Conservation (phyloP, 108 stramenopile species). For the Chaetoceros tenuissimus region DNA sequence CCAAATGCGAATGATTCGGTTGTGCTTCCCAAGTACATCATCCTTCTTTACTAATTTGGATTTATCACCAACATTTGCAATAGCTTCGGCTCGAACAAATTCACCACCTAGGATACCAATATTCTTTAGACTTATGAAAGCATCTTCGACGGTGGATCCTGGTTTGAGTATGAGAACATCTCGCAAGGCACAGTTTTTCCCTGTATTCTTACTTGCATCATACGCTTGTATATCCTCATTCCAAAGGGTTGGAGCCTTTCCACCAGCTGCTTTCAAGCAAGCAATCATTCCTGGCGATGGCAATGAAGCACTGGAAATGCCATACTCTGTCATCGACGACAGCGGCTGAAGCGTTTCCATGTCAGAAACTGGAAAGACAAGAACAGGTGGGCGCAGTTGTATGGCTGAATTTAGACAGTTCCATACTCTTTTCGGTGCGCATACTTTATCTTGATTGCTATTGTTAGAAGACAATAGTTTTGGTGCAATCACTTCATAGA, state of each 20-base stretch:
- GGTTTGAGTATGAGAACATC: constrained; percentile 77
- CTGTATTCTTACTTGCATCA: not conserved
- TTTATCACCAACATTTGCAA: constrained; percentile 48
- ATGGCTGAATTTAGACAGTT: constrained; percentile 63
- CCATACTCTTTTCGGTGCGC: constrained; percentile 49
- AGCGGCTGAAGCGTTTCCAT: constrained; percentile 57
- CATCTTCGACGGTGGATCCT: constrained; percentile 81
- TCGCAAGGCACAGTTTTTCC: constrained; percentile 19
- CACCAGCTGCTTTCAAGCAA: constrained; percentile 51
- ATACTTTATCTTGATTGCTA: not conserved
- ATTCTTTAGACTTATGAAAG: constrained; percentile 54
- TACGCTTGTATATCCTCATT: constrained; percentile 26
- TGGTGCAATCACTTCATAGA: constrained; percentile 6
- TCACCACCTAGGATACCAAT: constrained; percentile 68
- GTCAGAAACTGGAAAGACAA: constrained; percentile 77
- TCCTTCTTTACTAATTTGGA: constrained; percentile 55
- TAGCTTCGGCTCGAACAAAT: constrained; percentile 78
- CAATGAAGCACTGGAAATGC: constrained; percentile 44
- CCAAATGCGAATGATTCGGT: constrained; percentile 75
- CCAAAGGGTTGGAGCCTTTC: constrained; percentile 54
- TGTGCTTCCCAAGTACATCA: constrained; percentile 32
- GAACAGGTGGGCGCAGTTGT: constrained; percentile 39
- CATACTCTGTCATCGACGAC: constrained; percentile 39
- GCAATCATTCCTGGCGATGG: constrained; percentile 61
- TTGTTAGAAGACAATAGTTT: not conserved